These are phyloP conservation scores for Crithidia mellificae DNA, from an alignment of 208 protist genomes.

Conservation along the genomic window DNA sequence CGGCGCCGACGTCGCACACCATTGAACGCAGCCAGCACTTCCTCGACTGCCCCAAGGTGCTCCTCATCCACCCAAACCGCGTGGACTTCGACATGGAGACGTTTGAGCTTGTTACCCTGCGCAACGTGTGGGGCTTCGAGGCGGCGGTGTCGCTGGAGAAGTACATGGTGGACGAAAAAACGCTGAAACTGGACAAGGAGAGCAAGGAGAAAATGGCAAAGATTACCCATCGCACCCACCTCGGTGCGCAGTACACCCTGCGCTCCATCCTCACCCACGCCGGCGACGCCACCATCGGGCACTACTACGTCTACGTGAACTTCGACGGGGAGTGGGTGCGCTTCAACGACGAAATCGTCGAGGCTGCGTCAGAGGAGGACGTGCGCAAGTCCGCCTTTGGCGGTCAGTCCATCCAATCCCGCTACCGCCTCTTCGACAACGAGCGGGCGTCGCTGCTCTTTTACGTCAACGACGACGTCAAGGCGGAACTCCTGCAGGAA, in stretches of 20 bases:
- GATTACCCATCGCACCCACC: slow-evolving; percentile 9
- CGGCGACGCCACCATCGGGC: slow-evolving; percentile 73
- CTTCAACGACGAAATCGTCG: slow-evolving; percentile 82
- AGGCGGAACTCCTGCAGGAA: slow-evolving; percentile 37
- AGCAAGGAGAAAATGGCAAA: slow-evolving; percentile 44
- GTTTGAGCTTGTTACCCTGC: slow-evolving; percentile 77
- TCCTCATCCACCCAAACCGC: slow-evolving; percentile 90
- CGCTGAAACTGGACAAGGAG: slow-evolving; percentile 57
- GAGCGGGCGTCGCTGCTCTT: slow-evolving; percentile 75
- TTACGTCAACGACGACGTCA: slow-evolving; percentile 61
- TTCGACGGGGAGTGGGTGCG: slow-evolving; percentile 64
- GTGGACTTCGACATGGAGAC: slow-evolving; percentile 84
- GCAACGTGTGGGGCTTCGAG: slow-evolving; percentile 79
- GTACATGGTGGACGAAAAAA: slow-evolving; percentile 47
- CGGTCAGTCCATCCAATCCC: slow-evolving; percentile 35
- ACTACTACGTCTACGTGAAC: slow-evolving; percentile 89
- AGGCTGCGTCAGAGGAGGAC: slow-evolving; percentile 38
- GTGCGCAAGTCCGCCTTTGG: slow-evolving; percentile 68
- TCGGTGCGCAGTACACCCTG: slow-evolving; percentile 64
- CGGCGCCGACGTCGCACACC: slow-evolving; percentile 47
- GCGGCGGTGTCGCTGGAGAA: slow-evolving; percentile 50
- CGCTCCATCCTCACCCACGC: slow-evolving; percentile 85
- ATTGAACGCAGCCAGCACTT: slow-evolving; percentile 81
- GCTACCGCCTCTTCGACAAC: slow-evolving; percentile 53
- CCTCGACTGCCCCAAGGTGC: slow-evolving; percentile 77